Conservation (phyloP, 441 rosid genomes). For the Adansonia gregorii region DNA sequence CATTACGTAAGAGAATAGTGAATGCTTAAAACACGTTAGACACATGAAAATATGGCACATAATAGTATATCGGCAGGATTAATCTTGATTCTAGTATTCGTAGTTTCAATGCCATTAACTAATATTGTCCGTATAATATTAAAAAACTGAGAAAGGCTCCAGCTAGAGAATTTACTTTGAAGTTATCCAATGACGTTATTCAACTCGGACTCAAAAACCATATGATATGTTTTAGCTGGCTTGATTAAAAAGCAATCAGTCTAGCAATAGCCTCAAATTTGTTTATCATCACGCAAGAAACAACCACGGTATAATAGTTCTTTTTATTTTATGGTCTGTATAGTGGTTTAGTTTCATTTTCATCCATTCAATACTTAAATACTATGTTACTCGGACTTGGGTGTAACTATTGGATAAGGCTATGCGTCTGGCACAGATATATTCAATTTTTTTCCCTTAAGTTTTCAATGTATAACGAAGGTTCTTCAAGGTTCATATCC, state of each 20-base stretch:
- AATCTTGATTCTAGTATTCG: background rate
- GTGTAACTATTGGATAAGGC: too few relatives aligned
- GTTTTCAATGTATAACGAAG: too few relatives aligned
- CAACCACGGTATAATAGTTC: background rate
- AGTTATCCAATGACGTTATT: constrained; percentile 19
- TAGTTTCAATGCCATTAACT: background rate
- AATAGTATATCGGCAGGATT: background rate
- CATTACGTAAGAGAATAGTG: background rate
- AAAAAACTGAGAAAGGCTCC: background rate
- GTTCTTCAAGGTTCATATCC: too few relatives aligned
- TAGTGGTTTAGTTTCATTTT: constrained; percentile 16
- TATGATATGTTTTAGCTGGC: background rate
- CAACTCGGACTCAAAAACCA: background rate
- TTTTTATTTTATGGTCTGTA: background rate
- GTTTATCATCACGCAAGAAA: background rate
- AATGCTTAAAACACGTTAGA: background rate
- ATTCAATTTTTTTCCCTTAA: too few relatives aligned
- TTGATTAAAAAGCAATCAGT: background rate
- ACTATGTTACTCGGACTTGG: too few relatives aligned
- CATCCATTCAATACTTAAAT: background rate
- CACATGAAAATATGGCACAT: constrained; percentile 12
- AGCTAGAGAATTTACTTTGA: background rate
- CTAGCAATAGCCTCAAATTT: constrained; percentile 1
- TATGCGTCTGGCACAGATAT: too few relatives aligned
- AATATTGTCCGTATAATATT: background rate